A percentile compares a stretch with the other conserved stretches of the same genome.
phyloP scores from a whole-genome alignment of 2,329 filamentous ascomycete species.

The Cercospora sojina region DNA sequence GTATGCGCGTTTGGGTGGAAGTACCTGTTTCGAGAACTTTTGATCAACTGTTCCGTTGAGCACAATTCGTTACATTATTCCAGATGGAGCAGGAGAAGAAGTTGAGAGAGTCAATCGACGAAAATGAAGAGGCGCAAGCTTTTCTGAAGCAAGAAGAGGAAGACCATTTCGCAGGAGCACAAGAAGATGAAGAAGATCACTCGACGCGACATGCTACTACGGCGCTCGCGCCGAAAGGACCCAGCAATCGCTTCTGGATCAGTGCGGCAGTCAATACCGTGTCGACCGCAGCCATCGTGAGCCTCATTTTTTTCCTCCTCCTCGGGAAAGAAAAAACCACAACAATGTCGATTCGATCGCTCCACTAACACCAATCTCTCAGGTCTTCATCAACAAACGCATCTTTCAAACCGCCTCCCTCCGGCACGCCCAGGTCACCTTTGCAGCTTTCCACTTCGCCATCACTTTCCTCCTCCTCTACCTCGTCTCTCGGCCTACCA shows the following conservation, averaged over 20 bases:
- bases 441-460: conserved; percentile 68
- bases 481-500: conserved; percentile 57
- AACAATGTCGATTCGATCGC: background rate
- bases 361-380: background rate
- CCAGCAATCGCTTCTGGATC: conserved; percentile 27
- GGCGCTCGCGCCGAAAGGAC: background rate
- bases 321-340: background rate
- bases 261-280: conserved; percentile 25
- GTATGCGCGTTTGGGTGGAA: background rate
- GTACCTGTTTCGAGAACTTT: background rate
- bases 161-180: background rate
- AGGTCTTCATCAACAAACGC: conserved; percentile 70
- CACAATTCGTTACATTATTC: background rate
- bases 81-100: conserved; percentile 13
- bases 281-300: conserved; percentile 29
- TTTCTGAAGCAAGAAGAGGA: conserved; percentile 24
- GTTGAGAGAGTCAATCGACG: conserved; percentile 18
- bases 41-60: background rate
- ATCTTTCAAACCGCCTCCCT: conserved; percentile 65
- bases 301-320: background rate
- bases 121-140: conserved; percentile 21
- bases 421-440: conserved; percentile 63
- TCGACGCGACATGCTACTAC: background rate
- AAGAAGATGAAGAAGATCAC: background rate
- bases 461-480: conserved; percentile 65